phyloP scores from a whole-genome alignment of 176 grass and related monocot genomes.

The Saccharum spontaneum region DNA sequence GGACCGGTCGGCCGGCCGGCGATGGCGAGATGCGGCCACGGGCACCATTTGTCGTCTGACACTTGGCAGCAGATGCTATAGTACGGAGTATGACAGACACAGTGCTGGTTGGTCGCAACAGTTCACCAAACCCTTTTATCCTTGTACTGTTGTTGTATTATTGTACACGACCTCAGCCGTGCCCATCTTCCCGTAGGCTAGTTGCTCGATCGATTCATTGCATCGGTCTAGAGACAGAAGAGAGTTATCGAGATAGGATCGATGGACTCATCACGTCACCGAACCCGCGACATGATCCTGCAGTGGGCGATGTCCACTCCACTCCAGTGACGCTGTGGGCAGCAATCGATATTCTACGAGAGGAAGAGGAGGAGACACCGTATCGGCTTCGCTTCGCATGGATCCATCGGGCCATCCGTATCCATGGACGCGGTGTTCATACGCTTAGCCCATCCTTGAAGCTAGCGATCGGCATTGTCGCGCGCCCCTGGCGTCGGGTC shows the following conservation, averaged over 20 bases:
- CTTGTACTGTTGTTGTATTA: background rate
- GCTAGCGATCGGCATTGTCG: background rate
- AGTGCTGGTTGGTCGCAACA: background rate
- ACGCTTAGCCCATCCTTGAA: background rate
- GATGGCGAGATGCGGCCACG: background rate
- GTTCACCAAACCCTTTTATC: background rate
- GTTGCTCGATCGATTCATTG: background rate
- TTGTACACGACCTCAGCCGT: background rate
- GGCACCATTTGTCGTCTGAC: background rate
- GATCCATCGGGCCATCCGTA: too few species aligned
- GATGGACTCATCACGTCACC: background rate
- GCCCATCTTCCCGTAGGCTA: background rate
- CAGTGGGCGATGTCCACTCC: background rate
- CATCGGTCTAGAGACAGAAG: background rate
- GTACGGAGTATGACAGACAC: background rate
- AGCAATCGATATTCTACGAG: too few species aligned
- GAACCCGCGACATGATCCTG: conserved; percentile 2
- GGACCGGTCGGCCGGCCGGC: too few species aligned
- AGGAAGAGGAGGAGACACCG: too few species aligned
- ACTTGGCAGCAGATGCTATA: background rate
- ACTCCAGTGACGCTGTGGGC: too few species aligned
- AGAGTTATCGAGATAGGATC: background rate
- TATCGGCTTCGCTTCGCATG: too few species aligned
- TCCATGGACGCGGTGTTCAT: background rate
- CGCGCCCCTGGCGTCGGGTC: too few species aligned